Conservation (phyloP, 2,329 filamentous ascomycete genomes). For the Akanthomyces uredinophilus region DNA sequence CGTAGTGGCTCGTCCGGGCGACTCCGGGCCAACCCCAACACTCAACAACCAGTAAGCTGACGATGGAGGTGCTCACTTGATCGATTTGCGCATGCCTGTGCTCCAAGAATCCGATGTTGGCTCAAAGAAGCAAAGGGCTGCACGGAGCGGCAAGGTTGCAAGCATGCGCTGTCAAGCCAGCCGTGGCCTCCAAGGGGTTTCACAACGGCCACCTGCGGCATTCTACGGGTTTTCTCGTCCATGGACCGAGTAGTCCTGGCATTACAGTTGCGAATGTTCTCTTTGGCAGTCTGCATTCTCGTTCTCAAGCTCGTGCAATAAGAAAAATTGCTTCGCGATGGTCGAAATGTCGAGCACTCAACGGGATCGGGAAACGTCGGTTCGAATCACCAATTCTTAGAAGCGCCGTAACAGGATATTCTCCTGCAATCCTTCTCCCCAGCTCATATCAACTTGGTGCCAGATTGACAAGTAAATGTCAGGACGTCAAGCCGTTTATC, state of each 20-base stretch:
- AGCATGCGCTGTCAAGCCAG: neutral
- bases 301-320: neutral
- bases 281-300: neutral
- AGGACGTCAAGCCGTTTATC: constrained; percentile 48
- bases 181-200: neutral
- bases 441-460: constrained; percentile 53
- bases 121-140: neutral
- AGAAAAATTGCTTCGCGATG: neutral
- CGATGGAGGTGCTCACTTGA: constrained; percentile 10
- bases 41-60: constrained; percentile 16
- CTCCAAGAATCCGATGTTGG: neutral
- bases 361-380: constrained; percentile 56
- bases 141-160: neutral
- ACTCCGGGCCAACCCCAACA: constrained; percentile 14
- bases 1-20: neutral
- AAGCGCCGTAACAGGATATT: constrained; percentile 45
- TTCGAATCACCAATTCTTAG: constrained; percentile 59
- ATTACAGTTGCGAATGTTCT: neutral
- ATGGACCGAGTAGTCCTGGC: neutral
- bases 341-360: constrained; percentile 53
- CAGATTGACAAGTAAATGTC: constrained; percentile 30
- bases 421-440: constrained; percentile 48
- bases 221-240: neutral
- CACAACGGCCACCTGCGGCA: constrained; percentile 2
- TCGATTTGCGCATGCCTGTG: neutral